Conservation (phyloP, 2,329 filamentous ascomycete species). For the Corinectria fuckeliana region DNA sequence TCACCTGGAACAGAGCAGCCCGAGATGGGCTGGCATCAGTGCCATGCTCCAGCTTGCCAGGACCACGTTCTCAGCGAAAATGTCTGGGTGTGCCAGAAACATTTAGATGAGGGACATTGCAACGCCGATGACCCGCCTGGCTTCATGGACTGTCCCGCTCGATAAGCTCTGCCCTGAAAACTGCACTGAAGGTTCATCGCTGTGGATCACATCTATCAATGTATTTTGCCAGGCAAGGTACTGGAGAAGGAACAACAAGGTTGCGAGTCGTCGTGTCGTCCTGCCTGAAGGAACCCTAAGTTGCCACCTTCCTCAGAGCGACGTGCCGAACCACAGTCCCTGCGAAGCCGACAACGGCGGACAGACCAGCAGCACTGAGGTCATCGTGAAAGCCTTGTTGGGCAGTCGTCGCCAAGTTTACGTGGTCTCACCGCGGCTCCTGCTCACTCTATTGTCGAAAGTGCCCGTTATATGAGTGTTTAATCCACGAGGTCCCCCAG, state of each 20-base stretch:
- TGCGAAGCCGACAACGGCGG: background rate
- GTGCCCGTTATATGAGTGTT: background rate
- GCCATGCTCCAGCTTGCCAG: constrained; percentile 1
- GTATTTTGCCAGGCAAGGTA: background rate
- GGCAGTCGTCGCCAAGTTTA: background rate
- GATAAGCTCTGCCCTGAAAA: background rate
- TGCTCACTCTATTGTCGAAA: background rate
- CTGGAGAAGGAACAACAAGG: background rate
- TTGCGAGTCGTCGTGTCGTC: background rate
- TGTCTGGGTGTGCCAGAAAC: constrained; percentile 12
- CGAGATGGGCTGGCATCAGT: constrained; percentile 10
- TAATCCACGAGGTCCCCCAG: background rate
- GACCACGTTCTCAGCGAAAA: constrained; percentile 7
- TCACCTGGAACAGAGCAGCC: background rate
- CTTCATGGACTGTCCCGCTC: constrained; percentile 6
- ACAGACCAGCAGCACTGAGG: background rate
- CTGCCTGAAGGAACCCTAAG: background rate
- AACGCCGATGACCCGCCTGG: constrained; percentile 16
- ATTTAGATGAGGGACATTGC: constrained; percentile 7
- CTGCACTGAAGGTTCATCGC: background rate
- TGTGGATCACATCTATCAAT: background rate
- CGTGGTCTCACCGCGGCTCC: background rate
- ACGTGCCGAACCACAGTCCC: background rate
- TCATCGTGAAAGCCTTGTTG: background rate
- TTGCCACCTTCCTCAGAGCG: background rate